Conservation (phyloP, 371 early-diverging fungal genomes). For the Mucor piriformis region DNA sequence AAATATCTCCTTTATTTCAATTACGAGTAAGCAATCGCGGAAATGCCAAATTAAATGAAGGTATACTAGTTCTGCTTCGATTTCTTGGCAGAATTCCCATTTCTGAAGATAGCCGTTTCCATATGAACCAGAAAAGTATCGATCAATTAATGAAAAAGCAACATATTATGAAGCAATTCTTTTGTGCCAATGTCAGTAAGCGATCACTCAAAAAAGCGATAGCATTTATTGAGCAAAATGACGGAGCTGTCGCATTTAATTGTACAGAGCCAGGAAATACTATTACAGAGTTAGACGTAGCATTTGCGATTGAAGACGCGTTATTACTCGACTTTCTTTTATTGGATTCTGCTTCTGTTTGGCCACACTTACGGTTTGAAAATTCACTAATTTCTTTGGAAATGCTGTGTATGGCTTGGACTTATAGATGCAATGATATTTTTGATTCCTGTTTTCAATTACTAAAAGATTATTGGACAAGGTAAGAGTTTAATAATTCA, state of each 20-base stretch:
- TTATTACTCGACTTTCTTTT: conserved; percentile 32
- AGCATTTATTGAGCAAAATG: conserved; percentile 1
- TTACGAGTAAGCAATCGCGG: conserved; percentile 11
- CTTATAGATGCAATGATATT: conserved; percentile 18
- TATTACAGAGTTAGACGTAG: background rate
- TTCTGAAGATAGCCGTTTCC: background rate
- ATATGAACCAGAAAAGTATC: conserved; percentile 1
- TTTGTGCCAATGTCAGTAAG: background rate
- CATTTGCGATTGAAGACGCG: conserved; percentile 4
- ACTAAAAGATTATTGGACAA: conserved; percentile 28
- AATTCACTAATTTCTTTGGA: conserved; percentile 4
- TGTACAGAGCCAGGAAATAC: background rate
- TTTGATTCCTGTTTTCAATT: conserved; percentile 31
- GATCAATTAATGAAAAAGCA: background rate
- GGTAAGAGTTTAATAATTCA: conserved; percentile 23
- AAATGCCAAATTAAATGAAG: conserved; percentile 18
- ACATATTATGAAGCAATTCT: background rate
- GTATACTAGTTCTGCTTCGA: conserved; percentile 26
- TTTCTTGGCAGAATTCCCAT: conserved; percentile 17
- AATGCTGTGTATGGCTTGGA: conserved; percentile 23
- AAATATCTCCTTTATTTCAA: conserved; percentile 27
- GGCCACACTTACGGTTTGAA: conserved; percentile 14
- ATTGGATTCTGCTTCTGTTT: conserved; percentile 25
- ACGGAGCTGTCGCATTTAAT: background rate
- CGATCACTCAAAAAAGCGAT: background rate